Conservation (phyloP, 208 protist species). For the Crithidia fasciculata region DNA sequence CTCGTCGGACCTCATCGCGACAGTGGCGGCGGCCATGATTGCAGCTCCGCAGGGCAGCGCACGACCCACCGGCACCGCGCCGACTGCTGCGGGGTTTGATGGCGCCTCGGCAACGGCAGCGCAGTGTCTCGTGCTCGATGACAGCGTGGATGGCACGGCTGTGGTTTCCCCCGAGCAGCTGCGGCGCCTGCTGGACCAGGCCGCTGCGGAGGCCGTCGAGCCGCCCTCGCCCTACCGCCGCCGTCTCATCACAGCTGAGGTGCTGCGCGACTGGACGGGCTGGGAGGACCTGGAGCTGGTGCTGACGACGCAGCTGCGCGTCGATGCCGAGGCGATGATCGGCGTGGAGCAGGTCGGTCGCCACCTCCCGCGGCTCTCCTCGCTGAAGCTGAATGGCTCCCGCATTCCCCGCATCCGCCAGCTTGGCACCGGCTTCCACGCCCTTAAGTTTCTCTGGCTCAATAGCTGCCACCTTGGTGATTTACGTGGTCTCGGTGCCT, state of each 20-base stretch:
- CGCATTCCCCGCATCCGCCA: constrained; percentile 69
- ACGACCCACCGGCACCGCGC: neutral
- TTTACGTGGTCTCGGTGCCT: constrained; percentile 70
- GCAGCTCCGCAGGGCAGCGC: neutral
- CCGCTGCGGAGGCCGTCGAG: neutral
- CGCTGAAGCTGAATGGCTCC: constrained; percentile 73
- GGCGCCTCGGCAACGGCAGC: neutral
- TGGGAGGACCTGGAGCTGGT: constrained; percentile 81
- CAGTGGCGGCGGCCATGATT: neutral
- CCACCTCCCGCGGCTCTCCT: constrained; percentile 58
- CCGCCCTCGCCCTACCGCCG: constrained; percentile 23
- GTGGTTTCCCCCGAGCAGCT: constrained; percentile 13
- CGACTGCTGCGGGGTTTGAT: neutral
- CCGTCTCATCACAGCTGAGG: constrained; percentile 56
- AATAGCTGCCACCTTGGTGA: constrained; percentile 74
- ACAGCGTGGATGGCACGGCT: constrained; percentile 10
- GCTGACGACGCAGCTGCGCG: constrained; percentile 59
- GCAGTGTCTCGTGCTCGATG: constrained; percentile 22
- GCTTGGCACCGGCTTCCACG: constrained; percentile 65
- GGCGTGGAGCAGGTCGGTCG: constrained; percentile 64
- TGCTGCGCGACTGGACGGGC: constrained; percentile 76
- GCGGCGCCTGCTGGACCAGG: constrained; percentile 7
- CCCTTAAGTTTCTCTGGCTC: constrained; percentile 78
- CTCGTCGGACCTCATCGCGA: constrained; percentile 5
- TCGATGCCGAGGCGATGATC: constrained; percentile 62